phyloP scores from a whole-genome alignment of 2,329 filamentous ascomycete genomes.

The Thielaviopsis populi region DNA sequence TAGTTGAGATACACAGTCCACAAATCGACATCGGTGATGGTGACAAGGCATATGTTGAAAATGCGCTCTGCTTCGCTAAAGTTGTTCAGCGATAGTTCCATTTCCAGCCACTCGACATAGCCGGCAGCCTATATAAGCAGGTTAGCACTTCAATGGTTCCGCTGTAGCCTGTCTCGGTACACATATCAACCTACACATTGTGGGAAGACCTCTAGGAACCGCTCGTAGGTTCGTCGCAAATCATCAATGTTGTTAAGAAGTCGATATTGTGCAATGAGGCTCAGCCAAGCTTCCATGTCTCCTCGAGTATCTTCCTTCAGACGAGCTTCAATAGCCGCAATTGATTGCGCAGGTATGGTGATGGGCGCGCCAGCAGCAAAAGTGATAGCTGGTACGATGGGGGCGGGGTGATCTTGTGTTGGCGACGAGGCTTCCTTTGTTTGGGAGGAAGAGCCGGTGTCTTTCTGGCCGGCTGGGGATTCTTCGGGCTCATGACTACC shows the following conservation, averaged over 20 bases:
- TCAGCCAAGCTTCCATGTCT: constrained; percentile 82
- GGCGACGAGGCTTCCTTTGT: background rate
- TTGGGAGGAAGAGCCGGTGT: background rate
- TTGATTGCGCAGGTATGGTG: constrained; percentile 26
- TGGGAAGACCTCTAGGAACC: constrained; percentile 79
- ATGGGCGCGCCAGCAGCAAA: constrained; percentile 1
- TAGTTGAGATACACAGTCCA: constrained; percentile 95
- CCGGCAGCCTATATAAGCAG: constrained; percentile 60
- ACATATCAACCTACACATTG: constrained; percentile 55
- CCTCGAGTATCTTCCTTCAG: constrained; percentile 86
- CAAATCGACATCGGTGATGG: constrained; percentile 67
- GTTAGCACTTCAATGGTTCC: constrained; percentile 16
- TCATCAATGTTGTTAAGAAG: constrained; percentile 70
- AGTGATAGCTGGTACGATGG: constrained; percentile 2
- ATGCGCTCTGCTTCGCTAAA: constrained; percentile 67
- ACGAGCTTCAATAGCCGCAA: constrained; percentile 74
- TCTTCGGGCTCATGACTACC: constrained; percentile 9
- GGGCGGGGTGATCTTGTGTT: background rate
- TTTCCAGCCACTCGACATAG: constrained; percentile 76
- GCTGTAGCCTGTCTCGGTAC: background rate
- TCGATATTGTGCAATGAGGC: constrained; percentile 71
- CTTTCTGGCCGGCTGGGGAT: background rate
- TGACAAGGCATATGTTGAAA: constrained; percentile 64
- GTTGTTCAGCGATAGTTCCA: constrained; percentile 80
- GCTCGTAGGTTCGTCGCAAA: constrained; percentile 63